Percentiles rank a stretch among this genome's conserved stretches.
These are phyloP conservation scores for Diplocarpon rosae DNA, from an alignment of 2,329 filamentous ascomycete species.

Conservation along the genomic window DNA sequence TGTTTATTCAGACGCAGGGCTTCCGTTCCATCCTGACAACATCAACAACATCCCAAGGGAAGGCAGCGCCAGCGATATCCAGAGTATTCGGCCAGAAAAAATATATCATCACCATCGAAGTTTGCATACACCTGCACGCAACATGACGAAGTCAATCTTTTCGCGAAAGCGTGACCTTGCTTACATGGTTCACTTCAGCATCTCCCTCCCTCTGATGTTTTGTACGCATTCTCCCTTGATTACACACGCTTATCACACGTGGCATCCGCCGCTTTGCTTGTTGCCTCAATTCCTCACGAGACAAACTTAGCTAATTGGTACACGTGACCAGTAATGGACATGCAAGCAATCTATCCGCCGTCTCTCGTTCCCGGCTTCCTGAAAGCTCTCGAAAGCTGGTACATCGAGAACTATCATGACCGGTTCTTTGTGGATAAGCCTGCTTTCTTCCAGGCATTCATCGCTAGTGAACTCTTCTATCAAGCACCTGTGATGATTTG, in stretches of 20 bases:
- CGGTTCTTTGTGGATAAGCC: slow-evolving; percentile 50
- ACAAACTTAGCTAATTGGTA: neutral
- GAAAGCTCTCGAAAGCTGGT: slow-evolving; percentile 39
- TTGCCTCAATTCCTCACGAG: neutral
- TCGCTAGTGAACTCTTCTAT: slow-evolving; percentile 47
- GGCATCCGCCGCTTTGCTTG: neutral
- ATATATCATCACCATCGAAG: neutral
- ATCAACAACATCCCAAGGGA: too few relatives aligned
- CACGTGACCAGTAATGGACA: slow-evolving; percentile 42
- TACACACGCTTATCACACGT: neutral
- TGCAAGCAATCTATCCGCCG: slow-evolving; percentile 46
- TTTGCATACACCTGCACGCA: neutral
- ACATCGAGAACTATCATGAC: slow-evolving; percentile 50
- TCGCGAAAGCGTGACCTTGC: slow-evolving; percentile 24
- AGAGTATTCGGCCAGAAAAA: neutral
- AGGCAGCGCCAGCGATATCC: neutral
- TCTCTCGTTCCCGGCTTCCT: slow-evolving; percentile 39
- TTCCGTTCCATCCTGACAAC: too few relatives aligned
- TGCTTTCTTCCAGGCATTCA: slow-evolving; percentile 46
- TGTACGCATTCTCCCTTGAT: slow-evolving; percentile 31
- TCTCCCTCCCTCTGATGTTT: slow-evolving; percentile 51
- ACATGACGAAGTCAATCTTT: slow-evolving; percentile 22
- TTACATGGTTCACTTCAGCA: slow-evolving; percentile 49
- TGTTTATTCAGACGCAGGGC: too few relatives aligned
- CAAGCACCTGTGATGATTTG: slow-evolving; percentile 51